Conservation (phyloP, 148 eudicot species). For the Chenopodium formosanum region DNA sequence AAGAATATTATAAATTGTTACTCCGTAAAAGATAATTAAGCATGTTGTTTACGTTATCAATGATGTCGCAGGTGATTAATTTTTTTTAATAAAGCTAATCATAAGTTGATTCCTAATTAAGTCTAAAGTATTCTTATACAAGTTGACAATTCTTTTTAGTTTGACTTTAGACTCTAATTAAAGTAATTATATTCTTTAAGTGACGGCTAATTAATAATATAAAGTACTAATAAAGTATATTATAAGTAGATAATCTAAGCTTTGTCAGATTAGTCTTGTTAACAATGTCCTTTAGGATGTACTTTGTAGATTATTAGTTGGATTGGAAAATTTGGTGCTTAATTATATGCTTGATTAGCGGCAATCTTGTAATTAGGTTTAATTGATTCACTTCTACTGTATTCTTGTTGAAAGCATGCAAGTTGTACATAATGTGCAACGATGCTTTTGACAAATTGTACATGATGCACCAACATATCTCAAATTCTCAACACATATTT, state of each 20-base stretch:
- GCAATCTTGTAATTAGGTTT: not conserved
- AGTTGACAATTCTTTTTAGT: not conserved
- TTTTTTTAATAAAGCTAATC: not conserved
- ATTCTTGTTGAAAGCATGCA: not conserved
- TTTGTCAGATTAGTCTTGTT: no score
- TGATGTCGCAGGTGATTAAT: not conserved
- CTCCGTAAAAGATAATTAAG: not conserved
- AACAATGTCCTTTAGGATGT: no score
- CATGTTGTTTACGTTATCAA: not conserved
- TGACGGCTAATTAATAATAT: no score
- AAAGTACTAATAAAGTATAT: no score
- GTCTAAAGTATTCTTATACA: not conserved
- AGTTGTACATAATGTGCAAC: not conserved
- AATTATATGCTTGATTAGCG: constrained; percentile 16
- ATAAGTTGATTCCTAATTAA: not conserved
- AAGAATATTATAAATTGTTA: not conserved
- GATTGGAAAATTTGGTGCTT: not conserved
- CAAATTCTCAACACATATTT: no score
- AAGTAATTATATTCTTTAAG: no score
- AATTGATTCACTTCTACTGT: not conserved
- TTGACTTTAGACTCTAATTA: constrained; percentile 2
- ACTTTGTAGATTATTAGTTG: not conserved
- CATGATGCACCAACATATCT: no score
- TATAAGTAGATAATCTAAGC: no score
- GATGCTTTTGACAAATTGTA: no score